phyloP scores from a whole-genome alignment of 805 yeast genomes.

The Teunomyces barrocoloradensis region DNA sequence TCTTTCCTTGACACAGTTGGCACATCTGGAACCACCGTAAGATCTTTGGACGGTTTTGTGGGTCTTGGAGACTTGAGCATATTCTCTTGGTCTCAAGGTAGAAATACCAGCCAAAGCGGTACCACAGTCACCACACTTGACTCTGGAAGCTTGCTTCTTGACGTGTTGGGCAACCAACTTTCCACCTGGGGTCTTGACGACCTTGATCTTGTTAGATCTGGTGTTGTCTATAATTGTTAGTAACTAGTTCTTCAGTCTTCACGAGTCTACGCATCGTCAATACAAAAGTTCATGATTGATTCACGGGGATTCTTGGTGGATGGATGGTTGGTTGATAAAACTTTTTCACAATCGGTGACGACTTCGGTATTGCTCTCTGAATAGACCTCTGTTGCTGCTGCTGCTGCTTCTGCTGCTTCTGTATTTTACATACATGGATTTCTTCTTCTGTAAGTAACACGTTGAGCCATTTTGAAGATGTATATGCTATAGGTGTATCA shows the following conservation, averaged over 20 bases:
- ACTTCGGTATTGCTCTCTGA: background rate
- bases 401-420: background rate
- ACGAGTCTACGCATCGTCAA: background rate
- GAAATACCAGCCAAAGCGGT: conserved; percentile 81
- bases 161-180: conserved; percentile 96
- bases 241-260: conserved; percentile 10
- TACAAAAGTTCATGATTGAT: background rate
- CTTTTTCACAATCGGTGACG: background rate
- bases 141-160: conserved; percentile 85
- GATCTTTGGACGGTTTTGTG: conserved; percentile 99
- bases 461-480: conserved; percentile 85
- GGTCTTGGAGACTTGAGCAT: conserved; percentile 92
- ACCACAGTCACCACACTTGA: conserved; percentile 89
- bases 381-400: background rate
- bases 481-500: conserved; percentile 15
- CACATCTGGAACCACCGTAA: conserved; percentile 99
- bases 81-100: conserved; percentile 97
- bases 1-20: conserved; percentile 99
- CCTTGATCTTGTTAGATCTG: conserved; percentile 98
- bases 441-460: conserved; percentile 99
- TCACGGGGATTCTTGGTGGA: background rate
- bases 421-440: conserved; percentile 67
- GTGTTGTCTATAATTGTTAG: conserved; percentile 81
- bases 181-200: conserved; percentile 99
- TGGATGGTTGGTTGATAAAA: background rate